Base-by-base conservation (phyloP, 352 stramenopile species). In the Pythium sukuiense region DNA sequence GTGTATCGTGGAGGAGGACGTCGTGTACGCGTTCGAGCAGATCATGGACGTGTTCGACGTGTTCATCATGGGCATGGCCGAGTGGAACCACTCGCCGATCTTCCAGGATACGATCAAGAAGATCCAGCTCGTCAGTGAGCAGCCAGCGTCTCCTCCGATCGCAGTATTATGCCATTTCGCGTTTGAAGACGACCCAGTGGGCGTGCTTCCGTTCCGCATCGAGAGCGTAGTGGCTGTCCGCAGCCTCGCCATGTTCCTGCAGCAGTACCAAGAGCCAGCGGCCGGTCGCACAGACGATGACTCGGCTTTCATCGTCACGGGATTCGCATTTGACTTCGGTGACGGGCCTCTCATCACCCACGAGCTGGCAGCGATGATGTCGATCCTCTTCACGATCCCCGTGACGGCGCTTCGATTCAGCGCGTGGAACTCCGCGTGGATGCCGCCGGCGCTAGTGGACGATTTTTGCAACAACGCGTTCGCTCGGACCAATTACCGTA, bases 11-110 rank as follows among this genome's bases (percentile, higher is more conserved):
- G 59, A 65, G 24, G 26, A 24, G 35, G 59, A 65, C 20, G 11
- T 65, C 30, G 46, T 46, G 24, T 37, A 59, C n/a, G 59, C 5
- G 11, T 58, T 59, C 33, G 48, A 65, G 20, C 48, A 53, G 3
- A 46, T 65, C 46, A 43, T 30, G 30, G 59, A 65, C 7, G 27
- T 65, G 13, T 65, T 65, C 26, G 59, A 65, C 32, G 48, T 59
- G 14, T 14, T 65, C 3, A 7, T 58, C 20, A 29, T 56, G 20
- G 46, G 48, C 59, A 32, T 52, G n/a, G 32, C 59, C 33, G 59
- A 65, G 46, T 58, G 59, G 59, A 43, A 65, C 46, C 59, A 58
- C 24, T 65, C 59, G n/a, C 59, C 59, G 33, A 18, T 18, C 13
- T 65, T 65, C n/a, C n/a, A 12, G 0, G 16, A 26, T 13, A 48